These are phyloP conservation scores for Tetrapisispora phaffii DNA, from an alignment of 805 yeast species.

Conservation along the genomic window DNA sequence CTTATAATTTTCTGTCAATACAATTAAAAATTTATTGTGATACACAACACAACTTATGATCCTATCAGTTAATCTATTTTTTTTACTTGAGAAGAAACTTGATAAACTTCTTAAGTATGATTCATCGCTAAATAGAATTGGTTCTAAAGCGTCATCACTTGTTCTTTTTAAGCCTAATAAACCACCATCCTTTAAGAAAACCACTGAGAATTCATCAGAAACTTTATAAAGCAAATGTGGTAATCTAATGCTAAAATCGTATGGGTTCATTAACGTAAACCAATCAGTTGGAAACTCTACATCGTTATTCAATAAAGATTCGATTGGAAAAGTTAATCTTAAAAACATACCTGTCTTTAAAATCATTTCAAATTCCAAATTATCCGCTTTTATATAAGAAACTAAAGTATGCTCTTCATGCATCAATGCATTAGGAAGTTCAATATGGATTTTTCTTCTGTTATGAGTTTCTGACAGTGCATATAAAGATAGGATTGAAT, in stretches of 20 bases:
- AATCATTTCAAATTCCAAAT: slow-evolving; percentile 17
- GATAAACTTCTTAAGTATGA: slow-evolving; percentile 34
- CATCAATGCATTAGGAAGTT: slow-evolving; percentile 20
- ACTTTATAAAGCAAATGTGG: slow-evolving; percentile 47
- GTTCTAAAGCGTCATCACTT: slow-evolving; percentile 27
- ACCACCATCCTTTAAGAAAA: slow-evolving; percentile 71
- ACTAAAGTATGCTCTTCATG: slow-evolving; percentile 19
- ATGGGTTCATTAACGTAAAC: slow-evolving; percentile 62
- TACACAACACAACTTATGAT: slow-evolving; percentile 17
- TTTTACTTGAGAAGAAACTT: slow-evolving; percentile 16
- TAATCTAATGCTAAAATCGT: slow-evolving; percentile 45
- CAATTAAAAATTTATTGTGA: slow-evolving; percentile 15
- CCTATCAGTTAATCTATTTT: slow-evolving; percentile 9
- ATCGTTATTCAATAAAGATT: slow-evolving; percentile 12
- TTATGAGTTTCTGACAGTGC: slow-evolving; percentile 11
- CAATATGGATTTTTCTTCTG: slow-evolving; percentile 18
- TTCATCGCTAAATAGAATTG: slow-evolving; percentile 46
- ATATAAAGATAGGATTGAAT: slow-evolving; percentile 16
- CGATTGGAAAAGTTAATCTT: slow-evolving; percentile 17
- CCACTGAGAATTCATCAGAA: slow-evolving; percentile 37
- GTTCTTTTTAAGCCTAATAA: slow-evolving; percentile 41
- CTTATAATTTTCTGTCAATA: slow-evolving; percentile 21
- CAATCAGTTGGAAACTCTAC: slow-evolving; percentile 30
- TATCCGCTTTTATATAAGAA: slow-evolving; percentile 5
- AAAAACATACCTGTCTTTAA: slow-evolving; percentile 20